These are phyloP conservation scores for Pseudoturritis turrita DNA, from an alignment of 345 rosid species.

Conservation along the genomic window DNA sequence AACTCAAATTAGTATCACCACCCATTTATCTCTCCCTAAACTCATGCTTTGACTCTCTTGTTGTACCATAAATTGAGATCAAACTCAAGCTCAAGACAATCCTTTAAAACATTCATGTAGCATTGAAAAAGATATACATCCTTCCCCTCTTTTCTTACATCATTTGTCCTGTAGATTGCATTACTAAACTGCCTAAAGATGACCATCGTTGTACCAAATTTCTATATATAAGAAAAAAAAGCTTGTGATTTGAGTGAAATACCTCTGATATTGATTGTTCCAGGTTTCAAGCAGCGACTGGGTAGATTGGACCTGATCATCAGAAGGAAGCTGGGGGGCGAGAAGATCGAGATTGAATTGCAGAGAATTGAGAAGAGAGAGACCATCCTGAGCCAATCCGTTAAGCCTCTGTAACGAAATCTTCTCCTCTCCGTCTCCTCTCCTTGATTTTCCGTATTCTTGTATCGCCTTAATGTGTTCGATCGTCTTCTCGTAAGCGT, in stretches of 20 bases:
- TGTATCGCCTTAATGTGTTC: conserved; percentile 52
- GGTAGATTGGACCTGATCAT: conserved; percentile 52
- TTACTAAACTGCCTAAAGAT: not conserved
- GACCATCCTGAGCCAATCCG: conserved; percentile 65
- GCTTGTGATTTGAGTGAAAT: not conserved
- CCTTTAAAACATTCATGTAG: too few relatives aligned
- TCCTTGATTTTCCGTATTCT: conserved; percentile 55
- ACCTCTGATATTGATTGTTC: conserved; percentile 60
- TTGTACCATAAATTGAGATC: not conserved
- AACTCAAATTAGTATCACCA: conserved; percentile 1
- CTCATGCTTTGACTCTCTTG: not conserved
- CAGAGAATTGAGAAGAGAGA: conserved; percentile 69
- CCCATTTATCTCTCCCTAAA: not conserved
- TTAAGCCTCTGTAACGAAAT: conserved; percentile 72
- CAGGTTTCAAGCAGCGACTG: conserved; percentile 62
- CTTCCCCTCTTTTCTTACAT: not conserved
- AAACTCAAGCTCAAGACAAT: not conserved
- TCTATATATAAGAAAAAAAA: too few relatives aligned
- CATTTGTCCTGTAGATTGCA: not conserved
- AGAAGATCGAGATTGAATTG: conserved; percentile 81
- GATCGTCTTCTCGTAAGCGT: conserved; percentile 48
- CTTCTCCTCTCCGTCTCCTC: conserved; percentile 38
- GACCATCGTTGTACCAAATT: too few relatives aligned
- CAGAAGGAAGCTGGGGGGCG: conserved; percentile 72
- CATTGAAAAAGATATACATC: not conserved